Percentiles rank a stretch among this genome's conserved stretches.
These are phyloP conservation scores for Trametes polyzona DNA, from an alignment of 1,284 basidiomycete species.

Conservation along the genomic window DNA sequence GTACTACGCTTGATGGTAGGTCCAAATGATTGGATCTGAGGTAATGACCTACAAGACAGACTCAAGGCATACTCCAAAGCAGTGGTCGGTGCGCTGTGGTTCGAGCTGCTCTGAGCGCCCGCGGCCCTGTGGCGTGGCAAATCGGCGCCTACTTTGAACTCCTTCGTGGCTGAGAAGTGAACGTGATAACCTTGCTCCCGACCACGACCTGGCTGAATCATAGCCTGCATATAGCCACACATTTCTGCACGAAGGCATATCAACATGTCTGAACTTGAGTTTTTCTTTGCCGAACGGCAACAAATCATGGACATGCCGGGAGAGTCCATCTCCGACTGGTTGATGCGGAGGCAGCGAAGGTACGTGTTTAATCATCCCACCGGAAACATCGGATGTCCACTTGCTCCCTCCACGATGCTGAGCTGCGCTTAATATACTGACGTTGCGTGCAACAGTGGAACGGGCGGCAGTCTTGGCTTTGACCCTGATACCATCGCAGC, in stretches of 20 bases:
- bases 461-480: neutral
- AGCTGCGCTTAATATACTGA: neutral
- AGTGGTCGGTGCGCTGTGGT: too few relatives aligned
- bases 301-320: constrained; percentile 56
- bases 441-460: neutral
- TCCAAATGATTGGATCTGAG: too few relatives aligned
- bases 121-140: too few relatives aligned
- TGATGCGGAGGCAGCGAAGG: constrained; percentile 27
- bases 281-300: constrained; percentile 58
- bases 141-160: neutral
- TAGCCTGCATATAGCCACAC: neutral
- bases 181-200: neutral
- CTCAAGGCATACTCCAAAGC: too few relatives aligned
- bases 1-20: too few relatives aligned
- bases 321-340: constrained; percentile 45
- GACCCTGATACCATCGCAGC: neutral
- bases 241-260: neutral
- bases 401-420: neutral
- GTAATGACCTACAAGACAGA: too few relatives aligned
- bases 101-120: too few relatives aligned
- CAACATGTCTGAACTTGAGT: constrained; percentile 33
- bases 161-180: neutral
- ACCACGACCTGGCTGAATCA: constrained; percentile 5
- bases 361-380: constrained; percentile 6
- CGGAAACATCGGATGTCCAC: neutral